Evolutionary conservation across 768 basidiomycete species (phyloP).

Genomic region (Russula griseocarnosa): DNA sequence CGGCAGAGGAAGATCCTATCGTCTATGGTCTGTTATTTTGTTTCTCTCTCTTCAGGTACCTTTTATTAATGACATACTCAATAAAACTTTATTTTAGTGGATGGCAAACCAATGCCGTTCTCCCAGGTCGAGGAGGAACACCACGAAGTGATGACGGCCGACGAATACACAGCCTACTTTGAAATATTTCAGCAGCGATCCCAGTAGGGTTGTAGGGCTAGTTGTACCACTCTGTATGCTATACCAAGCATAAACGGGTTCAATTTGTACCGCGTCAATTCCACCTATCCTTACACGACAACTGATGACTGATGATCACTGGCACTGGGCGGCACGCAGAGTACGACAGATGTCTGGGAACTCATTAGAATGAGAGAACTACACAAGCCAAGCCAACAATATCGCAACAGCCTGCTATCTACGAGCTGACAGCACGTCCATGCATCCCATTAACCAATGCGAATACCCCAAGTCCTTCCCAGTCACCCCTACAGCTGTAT

Average conservation of each 20-base stretch:
- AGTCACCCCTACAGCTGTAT: not conserved
- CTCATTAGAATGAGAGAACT: constrained; percentile 14
- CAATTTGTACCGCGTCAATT: not conserved
- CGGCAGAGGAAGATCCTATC: constrained; percentile 51
- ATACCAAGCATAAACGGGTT: not conserved
- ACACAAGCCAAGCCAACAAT: constrained; percentile 19
- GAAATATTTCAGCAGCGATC: constrained; percentile 55
- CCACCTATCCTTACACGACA: not conserved
- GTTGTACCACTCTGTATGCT: constrained; percentile 2
- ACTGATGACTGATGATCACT: no score
- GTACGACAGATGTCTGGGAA: not conserved
- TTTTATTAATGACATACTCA: not conserved
- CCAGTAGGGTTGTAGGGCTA: constrained; percentile 9
- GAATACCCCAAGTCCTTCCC: not conserved
- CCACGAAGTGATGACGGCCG: constrained; percentile 88
- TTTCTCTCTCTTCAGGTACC: not conserved
- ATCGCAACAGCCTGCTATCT: constrained; percentile 13
- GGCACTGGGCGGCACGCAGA: not conserved
- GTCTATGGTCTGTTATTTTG: constrained; percentile 54
- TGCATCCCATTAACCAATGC: constrained; percentile 16
- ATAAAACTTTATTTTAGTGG: constrained; percentile 47
- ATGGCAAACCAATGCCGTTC: constrained; percentile 67
- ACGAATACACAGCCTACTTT: constrained; percentile 83
- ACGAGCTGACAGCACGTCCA: constrained; percentile 5
- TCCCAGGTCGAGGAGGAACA: constrained; percentile 88